phyloP scores from a whole-genome alignment of 2,329 filamentous ascomycete genomes.

The Fusarium poae region DNA sequence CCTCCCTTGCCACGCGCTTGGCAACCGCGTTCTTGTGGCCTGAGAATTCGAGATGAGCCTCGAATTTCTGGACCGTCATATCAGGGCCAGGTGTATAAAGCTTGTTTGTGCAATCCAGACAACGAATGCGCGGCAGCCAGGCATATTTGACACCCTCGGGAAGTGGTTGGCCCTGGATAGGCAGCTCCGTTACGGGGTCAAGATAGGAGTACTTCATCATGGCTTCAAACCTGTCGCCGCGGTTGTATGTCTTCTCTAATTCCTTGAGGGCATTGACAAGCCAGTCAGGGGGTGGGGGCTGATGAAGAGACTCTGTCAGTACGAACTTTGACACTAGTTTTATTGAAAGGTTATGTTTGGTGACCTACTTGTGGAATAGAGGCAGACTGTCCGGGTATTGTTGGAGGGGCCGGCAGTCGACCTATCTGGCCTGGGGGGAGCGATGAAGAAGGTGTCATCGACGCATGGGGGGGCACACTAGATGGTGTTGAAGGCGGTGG shows the following conservation, averaged over 20 bases:
- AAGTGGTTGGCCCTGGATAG: conserved; percentile 68
- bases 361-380: conserved; percentile 70
- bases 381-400: conserved; percentile 66
- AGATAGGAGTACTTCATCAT: conserved; percentile 92
- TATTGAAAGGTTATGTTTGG: conserved; percentile 16
- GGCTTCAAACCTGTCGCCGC: conserved; percentile 83
- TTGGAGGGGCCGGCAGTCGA: conserved; percentile 75
- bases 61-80: conserved; percentile 88
- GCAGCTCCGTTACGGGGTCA: conserved; percentile 76
- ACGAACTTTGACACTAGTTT: conserved; percentile 14
- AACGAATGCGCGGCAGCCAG: conserved; percentile 90
- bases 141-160: conserved; percentile 79
- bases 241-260: conserved; percentile 78
- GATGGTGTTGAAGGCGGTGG: conserved; percentile 57
- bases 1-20: conserved; percentile 49
- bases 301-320: conserved; percentile 39
- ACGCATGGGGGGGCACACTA: conserved; percentile 55
- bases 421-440: conserved; percentile 70
- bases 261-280: conserved; percentile 79
- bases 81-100: conserved; percentile 92
- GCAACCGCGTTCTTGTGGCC: conserved; percentile 79
- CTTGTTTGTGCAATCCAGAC: conserved; percentile 92
- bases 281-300: conserved; percentile 92
- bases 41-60: conserved; percentile 90
- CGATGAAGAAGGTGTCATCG: conserved; percentile 52